Evolutionary conservation across 345 rosid species (phyloP), one percentile per base, ranked within the genome.

Genomic region (Raphanus sativus): DNA sequence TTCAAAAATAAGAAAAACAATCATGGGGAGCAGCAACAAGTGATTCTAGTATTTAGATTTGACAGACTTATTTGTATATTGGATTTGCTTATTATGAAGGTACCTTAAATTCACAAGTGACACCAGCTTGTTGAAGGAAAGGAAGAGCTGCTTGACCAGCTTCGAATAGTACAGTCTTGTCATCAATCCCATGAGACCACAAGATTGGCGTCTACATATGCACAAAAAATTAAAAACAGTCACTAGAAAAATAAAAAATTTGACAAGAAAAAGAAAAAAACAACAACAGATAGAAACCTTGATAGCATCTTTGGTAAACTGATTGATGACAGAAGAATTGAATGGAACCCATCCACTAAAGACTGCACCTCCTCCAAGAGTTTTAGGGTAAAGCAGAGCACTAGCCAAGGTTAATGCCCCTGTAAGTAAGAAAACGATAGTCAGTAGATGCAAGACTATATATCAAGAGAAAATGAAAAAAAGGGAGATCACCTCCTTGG

Each of bases 311-410:
- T 77, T 45, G 0, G 95, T 56, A 73, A 88, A 76, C 81, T 73
- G 84, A 38, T 82, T 81, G 12, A 83, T 70, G 69, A 81, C 0
- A 24, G 93, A 87, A 65, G 90, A 80, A 85, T 69, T 88, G 65
- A 93, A 85, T 60, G 98, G 97, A 83, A 89, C 83, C 92, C 97
- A 91, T 76, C 98, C 96, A 28, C 96, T 94, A 61, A 89, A 85
- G 59, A 91, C 83, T 24, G 89, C 90, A 12, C 88, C 92, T 17
- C 96, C 97, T 83, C 98, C 94, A 26, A 94, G 89, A 65, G 88
- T 80, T 82, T 82, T 87, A 3, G 93, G 94, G 82, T 94, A 90
- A 25, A 89, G 84, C 36, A 94, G 84, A 82, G 87, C 86, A 78
- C 93, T 89, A 32, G 96, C 86, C 86, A 94, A 80, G 58, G 97